Conservation (phyloP, 108 stramenopile genomes). For the Cylindrotheca closterium region DNA sequence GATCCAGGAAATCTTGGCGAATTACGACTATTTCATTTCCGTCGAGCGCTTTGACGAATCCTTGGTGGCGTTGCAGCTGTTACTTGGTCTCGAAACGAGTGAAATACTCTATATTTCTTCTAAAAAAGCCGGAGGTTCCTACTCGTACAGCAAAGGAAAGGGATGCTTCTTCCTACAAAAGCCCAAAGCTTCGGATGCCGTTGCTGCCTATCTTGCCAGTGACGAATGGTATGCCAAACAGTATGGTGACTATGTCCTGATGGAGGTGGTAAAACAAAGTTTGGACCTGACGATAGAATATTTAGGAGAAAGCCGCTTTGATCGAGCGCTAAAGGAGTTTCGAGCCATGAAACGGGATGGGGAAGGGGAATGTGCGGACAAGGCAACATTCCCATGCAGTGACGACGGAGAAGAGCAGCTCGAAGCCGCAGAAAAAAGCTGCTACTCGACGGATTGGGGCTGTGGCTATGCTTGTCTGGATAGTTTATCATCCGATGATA, state of each 20-base stretch:
- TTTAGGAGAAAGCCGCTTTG: conserved; percentile 39
- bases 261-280: conserved; percentile 36
- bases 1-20: conserved; percentile 20
- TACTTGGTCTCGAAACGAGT: conserved; percentile 28
- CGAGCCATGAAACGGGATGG: conserved; percentile 7
- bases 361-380: conserved; percentile 11
- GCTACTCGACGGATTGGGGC: conserved; percentile 14
- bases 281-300: conserved; percentile 54
- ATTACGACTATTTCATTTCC: conserved; percentile 41
- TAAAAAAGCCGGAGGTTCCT: conserved; percentile 1
- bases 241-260: conserved; percentile 43
- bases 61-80: conserved; percentile 28
- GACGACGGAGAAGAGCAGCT: conserved; percentile 1
- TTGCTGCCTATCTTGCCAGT: conserved; percentile 6
- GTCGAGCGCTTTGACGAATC: conserved; percentile 37
- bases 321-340: conserved; percentile 20
- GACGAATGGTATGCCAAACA: conserved; percentile 32
- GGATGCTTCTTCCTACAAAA: not conserved
- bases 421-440: not conserved
- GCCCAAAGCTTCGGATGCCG: not conserved
- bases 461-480: conserved; percentile 28
- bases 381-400: conserved; percentile 20
- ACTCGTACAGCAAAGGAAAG: not conserved
- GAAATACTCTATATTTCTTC: conserved; percentile 24
- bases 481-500: too few relatives aligned